Evolutionary conservation across 2,329 filamentous ascomycete genomes (phyloP), one percentile per base, ranked within the genome.

Genomic region (Ceratocystiopsis minuta): DNA sequence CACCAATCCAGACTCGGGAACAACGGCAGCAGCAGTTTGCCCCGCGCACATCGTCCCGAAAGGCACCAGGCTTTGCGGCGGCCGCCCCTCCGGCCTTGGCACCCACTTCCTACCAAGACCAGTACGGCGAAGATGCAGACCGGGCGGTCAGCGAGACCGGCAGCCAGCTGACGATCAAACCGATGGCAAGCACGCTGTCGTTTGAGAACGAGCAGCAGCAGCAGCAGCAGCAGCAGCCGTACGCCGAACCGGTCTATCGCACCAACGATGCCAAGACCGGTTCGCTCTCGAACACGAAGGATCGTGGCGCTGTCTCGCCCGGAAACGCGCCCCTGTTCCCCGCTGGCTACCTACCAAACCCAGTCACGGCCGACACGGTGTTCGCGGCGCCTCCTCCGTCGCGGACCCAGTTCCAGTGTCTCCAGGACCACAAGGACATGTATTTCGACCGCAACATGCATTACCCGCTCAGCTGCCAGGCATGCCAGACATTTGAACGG

Each of bases 391-490:
- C 54, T 9, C 60, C 65, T 2, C 53, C 72, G n/a, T 44, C 45
- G 35, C 45, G 46, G 34, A 59, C 55, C 40, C 59, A 66, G 38
- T 62, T 62, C 47, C 50, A 55, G 43, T 75, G 71, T 54, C 60
- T 66, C 43, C 61, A 63, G 35, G 52, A 53, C 4, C 71, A 75
- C 51, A 53, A 52, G 38, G 59, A 55, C 38, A 68, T 74, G 64
- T 59, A 65, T 42, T 55, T 60, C 34, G 62, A 63, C 41, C 56
- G 57, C 45, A 74, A 75, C 53, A 54, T 52, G 38, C 53, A 62
- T 49, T 67, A 72, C 50, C 60, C 69, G 2, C 57, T 74, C 16
- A 60, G 66, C 12, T 75, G 71, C 52, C 66, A 71, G 53, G 60
- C 64, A 4, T 75, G 71, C 53, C 60, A 60, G 41, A 59, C 57